Conservation (phyloP, 129 eudicot species). For the Helichrysum umbraculigerum region DNA sequence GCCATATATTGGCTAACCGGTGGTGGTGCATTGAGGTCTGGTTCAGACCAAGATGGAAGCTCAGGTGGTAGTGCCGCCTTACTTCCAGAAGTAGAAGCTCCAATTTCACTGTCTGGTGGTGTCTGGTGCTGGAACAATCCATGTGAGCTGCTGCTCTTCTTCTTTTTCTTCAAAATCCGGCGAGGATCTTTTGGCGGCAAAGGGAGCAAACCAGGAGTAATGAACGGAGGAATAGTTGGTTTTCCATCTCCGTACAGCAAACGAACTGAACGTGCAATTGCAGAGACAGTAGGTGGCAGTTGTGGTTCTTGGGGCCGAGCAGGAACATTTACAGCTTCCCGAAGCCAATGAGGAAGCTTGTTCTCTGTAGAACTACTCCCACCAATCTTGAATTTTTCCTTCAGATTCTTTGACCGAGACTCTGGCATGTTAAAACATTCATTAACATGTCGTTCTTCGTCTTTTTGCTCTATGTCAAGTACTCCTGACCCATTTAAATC, state of each 20-base stretch:
- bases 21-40: conserved; percentile 37
- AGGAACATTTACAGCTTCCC: conserved; percentile 70
- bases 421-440: conserved; percentile 38
- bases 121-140: conserved; percentile 2
- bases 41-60: conserved; percentile 31
- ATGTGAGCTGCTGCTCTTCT: conserved; percentile 33
- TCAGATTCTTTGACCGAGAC: conserved; percentile 15
- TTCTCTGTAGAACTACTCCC: conserved; percentile 45
- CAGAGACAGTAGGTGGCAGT: conserved; percentile 76
- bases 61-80: conserved; percentile 13
- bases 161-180: conserved; percentile 50
- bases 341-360: conserved; percentile 92
- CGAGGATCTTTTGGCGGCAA: conserved; percentile 75
- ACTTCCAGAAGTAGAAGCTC: conserved; percentile 31
- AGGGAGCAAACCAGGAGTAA: conserved; percentile 69
- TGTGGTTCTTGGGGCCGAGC: conserved; percentile 52
- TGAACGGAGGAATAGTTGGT: conserved; percentile 74
- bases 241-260: conserved; percentile 61
- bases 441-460: conserved; percentile 32
- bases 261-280: conserved; percentile 81
- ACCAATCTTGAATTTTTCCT: conserved; percentile 42
- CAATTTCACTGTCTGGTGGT: conserved; percentile 15
- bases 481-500: conserved; percentile 44
- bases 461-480: conserved; percentile 30
- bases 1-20: conserved; percentile 25